Base-by-base conservation (phyloP, 2,329 filamentous ascomycete species). In the Calycina marina region DNA sequence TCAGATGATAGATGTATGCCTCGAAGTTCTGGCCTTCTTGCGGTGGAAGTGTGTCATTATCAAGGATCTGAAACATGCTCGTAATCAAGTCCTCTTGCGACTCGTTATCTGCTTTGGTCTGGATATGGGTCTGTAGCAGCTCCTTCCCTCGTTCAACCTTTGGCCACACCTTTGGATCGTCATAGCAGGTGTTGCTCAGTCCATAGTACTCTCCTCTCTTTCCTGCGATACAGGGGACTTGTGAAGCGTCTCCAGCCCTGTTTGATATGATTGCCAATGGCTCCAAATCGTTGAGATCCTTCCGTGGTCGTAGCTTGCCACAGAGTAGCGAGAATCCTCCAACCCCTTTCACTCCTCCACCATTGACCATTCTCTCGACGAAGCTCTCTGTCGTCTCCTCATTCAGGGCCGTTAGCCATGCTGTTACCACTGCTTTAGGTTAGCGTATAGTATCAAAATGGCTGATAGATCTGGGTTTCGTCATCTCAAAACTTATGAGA, bases 311-410 rank as follows among this genome's bases (percentile, higher is more conserved):
- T 43, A 79, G 56, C 45, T 72, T 74, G 6, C 69, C 71, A 40
- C 72, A 76, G n/a, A 77, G 59, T 47, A 79, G 63, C 14, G 69
- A 75, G 48, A 78, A 78, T 0, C 74, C 73, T 5, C 74, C 74
- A 11, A 77, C 69, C 30, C 69, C 71, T 44, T 67, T 67, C 14
- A 73, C 63, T 6, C 67, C 61, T 14, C 50, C 49, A 16, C 62
- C 62, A 25, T 61, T 58, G 30, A 75, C 59, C 43, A 75, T 56
- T 6, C 57, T 56, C 32, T 61, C 47, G 11, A 73, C 66, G 42
- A 69, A 72, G 3, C 63, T 52, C 18, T 57, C 51, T 2, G 68
- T 58, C 11, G 56, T 54, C 45, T 68, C 61, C n/a, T 58, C 53
- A 1, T 60, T 55, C 8, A 61, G 53, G 14, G 61, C 62, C 3